phyloP scores from a whole-genome alignment of 2,329 filamentous ascomycete species.

The Fusarium marasasianum region DNA sequence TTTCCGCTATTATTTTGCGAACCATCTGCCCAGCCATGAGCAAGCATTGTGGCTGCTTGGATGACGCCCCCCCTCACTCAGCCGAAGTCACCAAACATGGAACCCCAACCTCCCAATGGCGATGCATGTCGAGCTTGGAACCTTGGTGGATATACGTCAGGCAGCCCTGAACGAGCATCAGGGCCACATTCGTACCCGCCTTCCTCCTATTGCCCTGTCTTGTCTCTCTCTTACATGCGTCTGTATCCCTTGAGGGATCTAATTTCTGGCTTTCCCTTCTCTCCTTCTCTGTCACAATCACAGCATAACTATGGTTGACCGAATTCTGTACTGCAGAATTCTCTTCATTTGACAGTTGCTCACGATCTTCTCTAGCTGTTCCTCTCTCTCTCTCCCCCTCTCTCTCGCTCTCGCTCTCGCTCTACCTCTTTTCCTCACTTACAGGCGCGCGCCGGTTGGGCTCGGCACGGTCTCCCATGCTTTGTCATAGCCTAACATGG shows the following conservation, averaged over 20 bases:
- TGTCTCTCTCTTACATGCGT: neutral
- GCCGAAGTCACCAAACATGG: neutral
- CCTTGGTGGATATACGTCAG: neutral
- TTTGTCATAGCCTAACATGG: conserved; percentile 20
- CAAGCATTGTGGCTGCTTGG: neutral
- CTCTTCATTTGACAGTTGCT: conserved; percentile 1
- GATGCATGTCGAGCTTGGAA: neutral
- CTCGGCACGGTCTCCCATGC: conserved; percentile 11
- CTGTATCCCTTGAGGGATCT: neutral
- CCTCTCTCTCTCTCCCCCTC: neutral
- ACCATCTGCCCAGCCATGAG: neutral
- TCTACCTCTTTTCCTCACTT: neutral
- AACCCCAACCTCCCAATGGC: neutral
- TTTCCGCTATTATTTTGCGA: neutral
- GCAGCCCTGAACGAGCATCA: neutral
- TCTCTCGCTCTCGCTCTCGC: neutral
- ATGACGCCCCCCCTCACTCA: neutral
- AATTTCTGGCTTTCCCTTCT: neutral
- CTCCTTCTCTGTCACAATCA: neutral
- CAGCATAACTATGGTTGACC: neutral
- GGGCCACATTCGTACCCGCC: neutral
- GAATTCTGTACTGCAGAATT: neutral
- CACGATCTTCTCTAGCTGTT: neutral
- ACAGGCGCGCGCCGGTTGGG: neutral
- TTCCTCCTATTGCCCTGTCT: neutral